Base-by-base conservation (phyloP, 164 flowering plant species). In the Stephania yunnanensis region DNA sequence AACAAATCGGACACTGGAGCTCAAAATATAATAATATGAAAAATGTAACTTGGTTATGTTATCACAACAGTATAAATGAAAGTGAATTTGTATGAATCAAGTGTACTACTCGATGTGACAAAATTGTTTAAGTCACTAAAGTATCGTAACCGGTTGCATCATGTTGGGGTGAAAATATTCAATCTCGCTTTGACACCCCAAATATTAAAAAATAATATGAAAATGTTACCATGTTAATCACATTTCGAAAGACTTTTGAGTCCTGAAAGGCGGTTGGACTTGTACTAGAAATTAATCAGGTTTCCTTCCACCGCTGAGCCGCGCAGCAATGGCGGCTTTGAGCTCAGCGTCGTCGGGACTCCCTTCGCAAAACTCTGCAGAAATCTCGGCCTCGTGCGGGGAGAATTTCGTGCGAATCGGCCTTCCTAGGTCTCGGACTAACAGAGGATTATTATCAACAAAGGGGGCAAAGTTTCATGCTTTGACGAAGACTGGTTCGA, bases 251-350 rank as follows among this genome's bases (percentile, higher is more conserved):
- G 42, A 4, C 42, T 0, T 25, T 25, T 8, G 53, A 48, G 55
- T 50, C 12, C 4, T 10, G 15, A 8, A 9, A 50, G 55, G 55
- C 13, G 55, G 55, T 10, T 11, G 55, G 55, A 10, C 12, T 10
- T 63, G n/a, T 64, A 9, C 42, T 36, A 36, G 42, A 36, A 36
- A 36, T 36, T 36, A 44, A 12, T 65, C 70, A 22, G 73, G 73
- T 25, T 76, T 76, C 11, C 45, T 30, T 36, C 52, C 10, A 4
- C 45, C 55, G 36, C 61, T 6, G 29, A 19, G 55, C 68, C 31
- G 75, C 20, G 6, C 63, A 25, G 25, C 3, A 52, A 76, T 76
- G 79, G 82, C 79, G 12, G 64, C 71, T 70, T 63, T 74, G 45
- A 61, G 64, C 63, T 70, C 77, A 30, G 44, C 15, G 22, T 36